Base-by-base conservation (phyloP, 1,139 yeast genomes). In the Yamadazyma buinensis region DNA sequence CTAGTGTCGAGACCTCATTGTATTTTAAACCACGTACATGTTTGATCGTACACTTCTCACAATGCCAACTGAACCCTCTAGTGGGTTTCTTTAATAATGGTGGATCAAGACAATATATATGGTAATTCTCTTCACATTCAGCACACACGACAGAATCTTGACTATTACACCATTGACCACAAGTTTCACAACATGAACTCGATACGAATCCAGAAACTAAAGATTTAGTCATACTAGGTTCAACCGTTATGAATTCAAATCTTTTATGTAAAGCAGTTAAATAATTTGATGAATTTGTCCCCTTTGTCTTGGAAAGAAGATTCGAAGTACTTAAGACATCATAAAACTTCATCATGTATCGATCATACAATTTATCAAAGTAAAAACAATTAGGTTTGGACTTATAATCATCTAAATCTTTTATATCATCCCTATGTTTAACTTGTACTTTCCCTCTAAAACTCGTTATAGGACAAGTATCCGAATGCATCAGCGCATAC, bases 61-160 rank as follows among this genome's bases (percentile, higher is more conserved):
- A 90, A n/a, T 88, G 74, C 97, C 97, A 90, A 6, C 88, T 85
- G 53, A 87, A 84, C 1, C 96, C 96, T 38, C 95, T 64, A 31
- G 87, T 80, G 0, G 96, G 97, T 48, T 85, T 85, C 46, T 77
- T 75, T 35, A 75, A 55, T 29, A 87, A 58, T 0, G 97, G 97
- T 1, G 97, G 96, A 42, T 84, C 88, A 31, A 90, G 74, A 55
- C 97, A 90, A 31, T 76, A 66, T 79, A 88, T 77, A 60, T 90
- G 97, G 47, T 78, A 86, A 43, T 69, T 69, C 22, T 73, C 69
- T 11, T 67, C 64, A 57, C 97, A 90, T 35, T 74, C 81, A n/a
- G 84, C 84, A 61, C 97, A 90, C 41, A 69, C 72, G n/a, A 90
- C 80, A 1, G 94, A 78, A 48, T 86, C 94, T 26, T 72, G 72